Evolutionary conservation across 257 asterid species (phyloP), one percentile per base, ranked within the genome.

Genomic region (Forsythia suspensa): DNA sequence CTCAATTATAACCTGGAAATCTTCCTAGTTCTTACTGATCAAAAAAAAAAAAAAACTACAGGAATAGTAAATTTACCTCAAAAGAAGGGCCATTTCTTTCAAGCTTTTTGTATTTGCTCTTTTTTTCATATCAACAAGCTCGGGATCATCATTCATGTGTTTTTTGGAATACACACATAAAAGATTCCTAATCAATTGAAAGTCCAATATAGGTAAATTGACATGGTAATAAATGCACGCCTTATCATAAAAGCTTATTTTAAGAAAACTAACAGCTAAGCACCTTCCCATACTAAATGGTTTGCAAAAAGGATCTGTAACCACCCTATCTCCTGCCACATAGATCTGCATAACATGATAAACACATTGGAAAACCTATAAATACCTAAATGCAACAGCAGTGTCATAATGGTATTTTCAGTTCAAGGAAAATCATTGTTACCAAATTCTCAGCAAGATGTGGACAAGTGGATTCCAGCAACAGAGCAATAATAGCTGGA

Each of bases 251-350:
- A 61, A 80, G 18, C 77, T 16, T 57, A 75, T 57, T 55, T 36
- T 67, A 43, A 74, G 36, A 80, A 43, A 57, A 46, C 15, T 72
- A 73, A 69, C 78, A 63, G 29, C 24, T 43, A 75, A 65, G 71
- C 87, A 95, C 99, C 99, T 95, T 80, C 99, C 99, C 96, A 93
- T 95, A 83, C 99, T 95, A 88, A 95, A 95, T 70, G 99, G 99
- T 83, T 93, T 95, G 92, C 98, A 88, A 78, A 95, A 94, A 81
- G 99, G 99, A 87, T 95, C 99, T 41, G 93, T 91, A 70, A 95
- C 79, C 81, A 95, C 99, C 87, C 99, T 90, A 87, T 95, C 99
- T 57, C 99, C 99, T 20, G 99, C 99, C 84, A 95, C 90, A 75
- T 76, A 93, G 77, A 89, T 93, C 99, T 95, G 97, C 85, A 81